Percentiles rank a stretch among this genome's conserved stretches.
These are phyloP conservation scores for Diplogelasinospora grovesii DNA, from an alignment of 495 filamentous ascomycete species.

Conservation along the genomic window DNA sequence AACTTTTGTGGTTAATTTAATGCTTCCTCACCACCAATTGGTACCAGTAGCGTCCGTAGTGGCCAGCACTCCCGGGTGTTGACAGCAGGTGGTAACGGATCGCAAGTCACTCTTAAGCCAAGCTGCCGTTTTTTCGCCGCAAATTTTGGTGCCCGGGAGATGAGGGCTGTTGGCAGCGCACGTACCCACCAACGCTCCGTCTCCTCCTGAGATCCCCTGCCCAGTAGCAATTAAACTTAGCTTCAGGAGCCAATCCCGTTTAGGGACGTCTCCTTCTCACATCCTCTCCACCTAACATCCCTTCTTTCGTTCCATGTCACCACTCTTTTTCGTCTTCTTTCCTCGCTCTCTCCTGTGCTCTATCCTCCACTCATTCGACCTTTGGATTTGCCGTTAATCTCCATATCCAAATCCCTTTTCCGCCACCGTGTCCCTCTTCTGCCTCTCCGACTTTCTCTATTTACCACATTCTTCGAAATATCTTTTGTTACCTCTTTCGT, in stretches of 20 bases:
- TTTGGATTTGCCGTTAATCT: constrained; percentile 13
- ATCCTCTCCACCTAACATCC: constrained; percentile 14
- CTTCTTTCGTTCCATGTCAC: constrained; percentile 18
- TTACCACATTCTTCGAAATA: too few relatives aligned
- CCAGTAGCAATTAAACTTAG: constrained; percentile 28
- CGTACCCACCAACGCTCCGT: constrained; percentile 1
- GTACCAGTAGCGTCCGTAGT: too few relatives aligned
- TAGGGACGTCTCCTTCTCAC: constrained; percentile 11
- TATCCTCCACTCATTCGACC: constrained; percentile 22
- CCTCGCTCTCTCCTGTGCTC: constrained; percentile 10
- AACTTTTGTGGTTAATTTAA: too few relatives aligned
- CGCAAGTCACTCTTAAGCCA: too few relatives aligned
- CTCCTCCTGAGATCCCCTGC: constrained; percentile 11
- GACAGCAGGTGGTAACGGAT: too few relatives aligned
- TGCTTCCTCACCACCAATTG: too few relatives aligned
- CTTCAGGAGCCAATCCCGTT: constrained; percentile 15
- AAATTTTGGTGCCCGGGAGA: constrained; percentile 7
- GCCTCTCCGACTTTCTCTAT: too few relatives aligned
- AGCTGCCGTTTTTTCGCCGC: too few relatives aligned
- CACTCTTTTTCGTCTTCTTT: constrained; percentile 14
- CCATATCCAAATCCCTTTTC: constrained; percentile 11
- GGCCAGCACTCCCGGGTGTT: too few relatives aligned
- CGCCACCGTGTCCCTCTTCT: constrained; percentile 10
- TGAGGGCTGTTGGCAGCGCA: too few relatives aligned
- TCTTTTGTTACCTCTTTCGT: too few relatives aligned